Evolutionary conservation across 73 alveolate species (phyloP), one percentile per base, ranked within the genome.

Genomic region (Halteria grandinella): DNA sequence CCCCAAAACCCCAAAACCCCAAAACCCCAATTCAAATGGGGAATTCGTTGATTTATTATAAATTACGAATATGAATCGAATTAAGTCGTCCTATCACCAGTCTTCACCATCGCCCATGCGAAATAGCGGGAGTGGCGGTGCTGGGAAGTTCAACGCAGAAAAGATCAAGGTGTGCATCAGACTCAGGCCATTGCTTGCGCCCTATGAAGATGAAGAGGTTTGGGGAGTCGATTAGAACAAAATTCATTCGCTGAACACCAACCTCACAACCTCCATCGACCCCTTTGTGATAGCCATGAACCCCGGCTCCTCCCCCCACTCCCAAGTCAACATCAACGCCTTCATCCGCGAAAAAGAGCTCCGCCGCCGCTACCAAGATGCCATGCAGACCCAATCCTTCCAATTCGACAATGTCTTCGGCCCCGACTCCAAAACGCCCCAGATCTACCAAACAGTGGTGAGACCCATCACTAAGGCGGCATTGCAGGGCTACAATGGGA

Each of bases 151-250:
- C 15, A 66, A 66, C 45, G 63, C 63, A 39, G 96, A 89, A 45
- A 59, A 55, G 32, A 97, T 97, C n/a, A 81, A 94, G 79, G 98
- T 97, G 24, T 89, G 96, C 62, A 85, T 97, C n/a, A 74, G 99
- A 44, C 88, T 93, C 93, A 45, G 99, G 41, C 99, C 99, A 34
- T 78, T 95, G 34, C 96, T 97, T 44, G 69, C 93, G 18, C 96
- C 92, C 12, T 95, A 90, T 64, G 99, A 97, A 83, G 98, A 95
- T 88, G 95, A 95, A 39, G 98, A 88, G 48, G 88, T 95, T 23
- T 97, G 99, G 99, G 86, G 80, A 58, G 90, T 94, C 6, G 97
- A 97, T 81, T 73, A 79, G 51, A 95, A 95, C 47, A 62, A 74
- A 40, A 88, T 95, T 36, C 85, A 50, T 66, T 90, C 97, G 8